Base-by-base conservation (phyloP, 495 filamentous ascomycete genomes). In the Tuber brumale region DNA sequence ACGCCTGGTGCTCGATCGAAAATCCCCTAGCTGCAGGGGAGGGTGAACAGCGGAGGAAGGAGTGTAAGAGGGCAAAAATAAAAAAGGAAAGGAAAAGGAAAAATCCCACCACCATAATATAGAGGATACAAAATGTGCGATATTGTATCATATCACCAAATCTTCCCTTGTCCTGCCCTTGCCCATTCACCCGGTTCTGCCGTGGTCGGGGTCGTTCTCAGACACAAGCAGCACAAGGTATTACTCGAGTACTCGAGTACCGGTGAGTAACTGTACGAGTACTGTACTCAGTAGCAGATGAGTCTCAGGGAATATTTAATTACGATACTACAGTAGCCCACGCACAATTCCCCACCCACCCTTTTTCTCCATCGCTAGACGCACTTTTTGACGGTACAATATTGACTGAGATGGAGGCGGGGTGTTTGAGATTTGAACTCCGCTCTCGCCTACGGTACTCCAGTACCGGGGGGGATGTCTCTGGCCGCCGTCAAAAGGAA, bases 371-470 rank as follows among this genome's bases (percentile, higher is more conserved):
- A 66, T 66, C 57, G 57, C 57, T 18, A 0, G 27, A 35, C 57
- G 57, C 31, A 27, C 27, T 66, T 35, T 35, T 35, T 19, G 57
- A 27, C 57, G 12, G 27, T 66, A 18, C 57, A 66, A 66, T 66
- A 66, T 66, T 66, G 57, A 66, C 57, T 66, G 27, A 66, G 57
- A 66, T 66, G 57, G 57, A 2, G 57, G 57, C 27, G 57, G 57
- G 31, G 57, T 66, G 57, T 66, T 66, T 66, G 57, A 66, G 57
- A 66, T 66, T 66, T 35, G 27, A 35, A 66, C 57, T 35, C 57
- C 57, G 14, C 27, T 35, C 57, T 66, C 57, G 57, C 57, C 57
- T 35, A 66, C 57, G 57, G 23, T n/a, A n/a, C n/a, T n/a, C n/a
- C n/a, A n/a, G n/a, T n/a, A n/a, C n/a, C n/a, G 19, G 43, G 12